These are phyloP conservation scores for Nigrospora sphaerica DNA, from an alignment of 2,329 filamentous ascomycete species.

Conservation along the genomic window DNA sequence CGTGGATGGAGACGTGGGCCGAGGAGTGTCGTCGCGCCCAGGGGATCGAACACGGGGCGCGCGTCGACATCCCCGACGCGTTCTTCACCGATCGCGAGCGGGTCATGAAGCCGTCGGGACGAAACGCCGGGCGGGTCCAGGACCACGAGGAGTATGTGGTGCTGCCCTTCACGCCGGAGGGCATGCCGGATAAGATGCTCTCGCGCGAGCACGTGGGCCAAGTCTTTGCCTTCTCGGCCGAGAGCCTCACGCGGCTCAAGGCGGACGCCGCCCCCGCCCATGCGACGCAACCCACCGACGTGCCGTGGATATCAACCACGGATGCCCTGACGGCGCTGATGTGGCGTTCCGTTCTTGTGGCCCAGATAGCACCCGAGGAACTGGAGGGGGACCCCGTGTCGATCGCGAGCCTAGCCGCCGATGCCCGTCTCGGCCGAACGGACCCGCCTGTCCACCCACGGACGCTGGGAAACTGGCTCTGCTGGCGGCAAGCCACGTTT, in stretches of 20 bases:
- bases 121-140: slow-evolving; percentile 6
- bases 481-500: not conserved
- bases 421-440: slow-evolving; percentile 13
- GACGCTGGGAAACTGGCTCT: not conserved
- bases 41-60: slow-evolving; percentile 11
- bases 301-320: slow-evolving; percentile 9
- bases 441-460: slow-evolving; percentile 12
- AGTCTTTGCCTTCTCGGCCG: slow-evolving; percentile 11
- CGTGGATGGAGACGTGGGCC: slow-evolving; percentile 25
- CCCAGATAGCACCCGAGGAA: not conserved
- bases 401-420: slow-evolving; percentile 1
- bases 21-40: slow-evolving; percentile 26
- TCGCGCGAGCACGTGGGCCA: not conserved
- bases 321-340: slow-evolving; percentile 4
- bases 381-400: slow-evolving; percentile 3
- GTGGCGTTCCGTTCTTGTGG: slow-evolving; percentile 1
- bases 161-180: not conserved
- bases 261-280: slow-evolving; percentile 1
- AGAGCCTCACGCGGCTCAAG: slow-evolving; percentile 14
- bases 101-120: slow-evolving; percentile 18
- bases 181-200: not conserved
- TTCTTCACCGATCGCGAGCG: slow-evolving; percentile 21
- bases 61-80: slow-evolving; percentile 14
- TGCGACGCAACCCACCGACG: not conserved
- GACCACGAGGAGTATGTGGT: not conserved